Evolutionary conservation across 2,329 filamentous ascomycete genomes (phyloP), one percentile per base, ranked within the genome.

Genomic region (Exophiala mesophila): DNA sequence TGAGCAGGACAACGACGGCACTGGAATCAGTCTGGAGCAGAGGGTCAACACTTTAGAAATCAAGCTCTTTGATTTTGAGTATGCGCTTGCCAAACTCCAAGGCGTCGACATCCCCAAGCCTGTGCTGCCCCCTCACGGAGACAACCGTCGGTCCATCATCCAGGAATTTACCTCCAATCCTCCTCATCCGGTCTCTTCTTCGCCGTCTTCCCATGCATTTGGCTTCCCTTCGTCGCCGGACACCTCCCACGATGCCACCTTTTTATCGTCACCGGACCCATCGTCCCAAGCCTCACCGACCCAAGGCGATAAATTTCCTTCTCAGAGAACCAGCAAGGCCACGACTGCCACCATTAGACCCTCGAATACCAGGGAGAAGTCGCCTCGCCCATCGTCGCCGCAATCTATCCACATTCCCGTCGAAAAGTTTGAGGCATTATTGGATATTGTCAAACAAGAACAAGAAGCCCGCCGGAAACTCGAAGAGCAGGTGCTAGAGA

Each of bases 1-100:
- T 19, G 58, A 57, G 16, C 55, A 55, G 2, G 18, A 28, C 38
- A 6, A 26, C 12, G 52, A 31, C 15, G 58, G 62, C 26, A 61
- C 66, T 40, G 63, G 65, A 17, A 60, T 62, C 13, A 65, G 60
- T 3, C 53, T 72, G 1, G 68, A 70, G 42, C 67, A 72, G 41
- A 62, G 70, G 34, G 49, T 73, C n/a, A 67, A 66, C 23, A 72
- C 69, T 0, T 55, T 73, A 5, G 70, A 73, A 46, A 69, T 73
- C 16, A 73, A 73, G 46, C 55, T 72, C 36, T 70, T 71, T 49
- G 70, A 72, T 35, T 59, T 73, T 3, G 70, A 73, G 49, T 69
- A 70, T 41, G 70, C 70, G 4, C 68, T 73, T 45, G 67, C 68
- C 1, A 66, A 69, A 39, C 61, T 73, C 45, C 70, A 72, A 51